phyloP scores from a whole-genome alignment of 176 grass and related monocot genomes.

The Musa troglodytarum region DNA sequence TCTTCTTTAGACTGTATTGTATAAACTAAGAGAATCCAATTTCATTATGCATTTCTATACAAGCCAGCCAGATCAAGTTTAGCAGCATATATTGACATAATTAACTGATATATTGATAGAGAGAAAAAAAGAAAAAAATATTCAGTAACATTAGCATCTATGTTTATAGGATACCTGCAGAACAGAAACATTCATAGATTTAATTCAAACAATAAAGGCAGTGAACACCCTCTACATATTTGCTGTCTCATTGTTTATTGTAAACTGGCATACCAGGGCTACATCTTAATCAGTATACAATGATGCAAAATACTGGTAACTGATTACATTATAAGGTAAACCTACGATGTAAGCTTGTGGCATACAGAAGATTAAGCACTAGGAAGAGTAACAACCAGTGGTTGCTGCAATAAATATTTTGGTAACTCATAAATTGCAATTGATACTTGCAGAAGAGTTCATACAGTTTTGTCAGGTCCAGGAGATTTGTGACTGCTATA shows the following conservation, averaged over 20 bases:
- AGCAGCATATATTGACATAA: not conserved
- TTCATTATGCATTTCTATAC: not conserved
- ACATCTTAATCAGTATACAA: not conserved
- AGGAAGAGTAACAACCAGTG: not conserved
- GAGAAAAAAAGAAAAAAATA: no score
- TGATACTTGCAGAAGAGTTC: conserved; percentile 21
- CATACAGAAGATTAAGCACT: not conserved
- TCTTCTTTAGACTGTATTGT: not conserved
- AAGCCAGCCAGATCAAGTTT: not conserved
- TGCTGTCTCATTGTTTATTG: no score
- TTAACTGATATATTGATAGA: not conserved
- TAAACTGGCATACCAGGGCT: no score
- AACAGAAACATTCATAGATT: no score
- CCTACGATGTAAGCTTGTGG: no score
- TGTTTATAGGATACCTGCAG: no score
- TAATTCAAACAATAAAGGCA: no score
- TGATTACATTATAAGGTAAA: not conserved
- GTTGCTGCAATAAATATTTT: not conserved
- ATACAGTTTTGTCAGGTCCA: conserved; percentile 95
- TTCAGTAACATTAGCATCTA: no score
- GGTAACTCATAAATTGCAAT: not conserved
- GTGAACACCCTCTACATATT: no score
- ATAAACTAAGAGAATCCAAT: not conserved
- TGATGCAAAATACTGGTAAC: not conserved
- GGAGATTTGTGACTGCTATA: conserved; percentile 88